These are phyloP conservation scores for Nitzschia inconspicua DNA, from an alignment of 108 stramenopile species.

Conservation along the genomic window DNA sequence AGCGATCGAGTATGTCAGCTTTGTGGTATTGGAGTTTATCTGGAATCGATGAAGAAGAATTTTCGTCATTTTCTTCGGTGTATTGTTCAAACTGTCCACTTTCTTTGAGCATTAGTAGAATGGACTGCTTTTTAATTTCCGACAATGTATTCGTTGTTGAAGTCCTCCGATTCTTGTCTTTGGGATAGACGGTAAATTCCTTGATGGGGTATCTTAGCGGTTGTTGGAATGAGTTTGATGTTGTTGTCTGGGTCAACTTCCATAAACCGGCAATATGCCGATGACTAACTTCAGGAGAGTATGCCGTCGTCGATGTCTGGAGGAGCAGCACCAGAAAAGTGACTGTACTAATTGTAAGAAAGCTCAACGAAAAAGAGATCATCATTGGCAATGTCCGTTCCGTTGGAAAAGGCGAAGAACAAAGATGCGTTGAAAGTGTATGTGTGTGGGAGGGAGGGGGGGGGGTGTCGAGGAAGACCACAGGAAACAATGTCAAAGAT, in stretches of 20 bases:
- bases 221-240: conserved; percentile 17
- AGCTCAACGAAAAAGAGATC: no score
- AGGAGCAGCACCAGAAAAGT: no score
- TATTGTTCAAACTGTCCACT: conserved; percentile 75
- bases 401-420: no score
- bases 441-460: no score
- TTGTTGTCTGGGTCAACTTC: conserved; percentile 29
- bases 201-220: conserved; percentile 52
- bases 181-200: conserved; percentile 80
- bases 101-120: conserved; percentile 78
- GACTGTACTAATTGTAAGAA: no score
- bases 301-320: no score
- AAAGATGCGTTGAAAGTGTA: no score
- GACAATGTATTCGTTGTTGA: conserved; percentile 9
- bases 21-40: conserved; percentile 23
- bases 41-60: not conserved
- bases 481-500: no score
- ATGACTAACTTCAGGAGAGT: conserved; percentile 50
- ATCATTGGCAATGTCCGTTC: no score
- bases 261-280: conserved; percentile 74
- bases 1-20: conserved; percentile 36
- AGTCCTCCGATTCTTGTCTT: conserved; percentile 8
- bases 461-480: no score
- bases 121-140: conserved; percentile 34
- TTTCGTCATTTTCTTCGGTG: conserved; percentile 12